Evolutionary conservation across 441 rosid species (phyloP), one percentile per base, ranked within the genome.

Genomic region (Gossypium davidsonii): DNA sequence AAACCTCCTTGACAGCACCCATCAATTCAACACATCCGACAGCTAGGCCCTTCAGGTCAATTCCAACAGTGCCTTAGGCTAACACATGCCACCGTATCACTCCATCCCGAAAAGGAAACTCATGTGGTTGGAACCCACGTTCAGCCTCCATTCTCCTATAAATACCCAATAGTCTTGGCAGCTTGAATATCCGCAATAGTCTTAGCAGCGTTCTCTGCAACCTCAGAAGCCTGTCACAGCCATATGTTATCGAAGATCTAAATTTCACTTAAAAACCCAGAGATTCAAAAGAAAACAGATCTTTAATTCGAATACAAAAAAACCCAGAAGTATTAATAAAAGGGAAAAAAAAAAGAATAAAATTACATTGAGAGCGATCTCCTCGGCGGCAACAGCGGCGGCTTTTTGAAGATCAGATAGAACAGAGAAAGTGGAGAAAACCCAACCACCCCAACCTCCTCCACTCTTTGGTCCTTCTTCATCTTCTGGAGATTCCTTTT

Each of bases 361-460:
- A 34, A 73, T 63, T 82, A 92, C 99, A 87, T 86, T 91, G 79
- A 97, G 99, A 74, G 96, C 84, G 74, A 94, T 88, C 87, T 92
- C 99, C 78, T 90, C 91, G 0, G 97, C 79, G 18, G 79, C 77
- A 31, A 60, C 68, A 28, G 77, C 20, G 20, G 82, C 97, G 17
- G 93, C 97, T 77, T 94, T 92, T 75, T 92, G 99, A 76, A 92
- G 92, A 86, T 91, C 96, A 37, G 97, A 85, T 17, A 94, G 80
- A 71, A 91, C 88, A 2, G 96, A 86, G 74, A 89, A 78, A 31
- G 94, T 67, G 49, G 96, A 87, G 75, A 90, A 90, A 3, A 93
- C 94, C 99, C 99, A 92, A 2, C 97, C 97, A 49, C 98, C 92
- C 82, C 98, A 88, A 23, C 96, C 90, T 56, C 86, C 86, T 10